Evolutionary conservation across 208 protist genomes (phyloP).

Genomic region (Strigomonas culicis): DNA sequence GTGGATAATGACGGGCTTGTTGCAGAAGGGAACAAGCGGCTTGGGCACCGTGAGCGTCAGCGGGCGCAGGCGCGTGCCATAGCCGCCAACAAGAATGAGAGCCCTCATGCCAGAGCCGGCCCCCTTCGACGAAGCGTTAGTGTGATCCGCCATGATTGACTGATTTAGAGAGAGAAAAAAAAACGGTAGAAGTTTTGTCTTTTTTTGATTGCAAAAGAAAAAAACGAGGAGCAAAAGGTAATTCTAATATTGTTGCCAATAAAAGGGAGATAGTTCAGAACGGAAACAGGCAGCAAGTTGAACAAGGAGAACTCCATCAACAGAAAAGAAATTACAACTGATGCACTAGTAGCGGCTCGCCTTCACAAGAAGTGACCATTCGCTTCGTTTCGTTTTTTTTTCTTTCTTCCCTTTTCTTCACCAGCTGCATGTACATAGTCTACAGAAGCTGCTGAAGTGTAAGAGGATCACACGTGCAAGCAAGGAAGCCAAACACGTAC

Average conservation of each 20-base stretch:
- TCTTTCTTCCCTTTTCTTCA: no score
- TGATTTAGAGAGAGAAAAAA: neutral
- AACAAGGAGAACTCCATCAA: no score
- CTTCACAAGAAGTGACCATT: no score
- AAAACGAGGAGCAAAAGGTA: neutral
- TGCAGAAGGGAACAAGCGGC: constrained; percentile 97
- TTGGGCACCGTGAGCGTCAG: constrained; percentile 97
- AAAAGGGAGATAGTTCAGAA: neutral
- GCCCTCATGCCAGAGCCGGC: constrained; percentile 90
- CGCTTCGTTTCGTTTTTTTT: no score
- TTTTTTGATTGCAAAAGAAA: neutral
- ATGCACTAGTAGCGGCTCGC: no score
- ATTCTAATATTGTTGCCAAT: neutral
- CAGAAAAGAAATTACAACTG: no score
- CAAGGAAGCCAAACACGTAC: no score
- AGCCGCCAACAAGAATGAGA: constrained; percentile 97
- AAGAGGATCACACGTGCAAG: no score
- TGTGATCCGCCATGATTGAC: neutral
- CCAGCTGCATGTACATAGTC: no score
- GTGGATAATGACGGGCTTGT: constrained; percentile 98
- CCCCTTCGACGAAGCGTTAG: constrained; percentile 14
- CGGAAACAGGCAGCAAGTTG: no score
- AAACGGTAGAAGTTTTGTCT: neutral
- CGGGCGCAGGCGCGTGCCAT: constrained; percentile 94
- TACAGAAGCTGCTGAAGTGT: no score